Percentiles rank a stretch among this genome's conserved stretches.
Evolutionary conservation across 768 basidiomycete species (phyloP).

Genomic region (Daedaleopsis sinensis): DNA sequence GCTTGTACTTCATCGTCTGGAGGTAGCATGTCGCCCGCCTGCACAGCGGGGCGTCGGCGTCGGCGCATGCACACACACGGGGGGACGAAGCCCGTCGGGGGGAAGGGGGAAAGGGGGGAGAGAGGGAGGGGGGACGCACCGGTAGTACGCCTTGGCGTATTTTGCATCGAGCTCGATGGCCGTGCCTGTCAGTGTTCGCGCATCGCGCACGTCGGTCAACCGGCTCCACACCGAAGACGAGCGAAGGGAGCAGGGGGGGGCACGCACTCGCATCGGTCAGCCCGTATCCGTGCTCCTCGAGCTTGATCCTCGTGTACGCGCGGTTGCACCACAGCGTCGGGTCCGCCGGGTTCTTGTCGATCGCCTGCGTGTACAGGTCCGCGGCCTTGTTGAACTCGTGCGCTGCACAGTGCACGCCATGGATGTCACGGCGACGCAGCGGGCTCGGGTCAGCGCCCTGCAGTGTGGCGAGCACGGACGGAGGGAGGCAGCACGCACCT

Average conservation of each 20-base stretch:
- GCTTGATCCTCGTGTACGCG: slow-evolving; percentile 88
- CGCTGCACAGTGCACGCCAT: slow-evolving; percentile 38
- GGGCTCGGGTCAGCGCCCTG: neutral
- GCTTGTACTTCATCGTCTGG: slow-evolving; percentile 84
- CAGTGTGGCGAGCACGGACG: neutral
- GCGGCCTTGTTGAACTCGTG: slow-evolving; percentile 81
- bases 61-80: neutral
- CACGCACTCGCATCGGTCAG: slow-evolving; percentile 84
- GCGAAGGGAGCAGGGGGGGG: neutral
- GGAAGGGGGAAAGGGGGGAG: too few relatives aligned
- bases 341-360: slow-evolving; percentile 86
- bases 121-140: slow-evolving; percentile 43
- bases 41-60: neutral
- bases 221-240: neutral
- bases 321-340: slow-evolving; percentile 94
- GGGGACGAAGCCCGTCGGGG: too few relatives aligned
- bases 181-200: slow-evolving; percentile 52
- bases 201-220: neutral
- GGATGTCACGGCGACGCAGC: too few relatives aligned
- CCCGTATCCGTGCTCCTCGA: slow-evolving; percentile 94
- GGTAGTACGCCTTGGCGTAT: slow-evolving; percentile 89
- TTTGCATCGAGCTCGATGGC: slow-evolving; percentile 88
- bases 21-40: slow-evolving; percentile 91
- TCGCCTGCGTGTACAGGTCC: slow-evolving; percentile 79
- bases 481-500: slow-evolving; percentile 44